A percentile compares a stretch with the other conserved stretches of the same genome.
Evolutionary conservation across 805 yeast species (phyloP).

Genomic region (Metschnikowia anglica): DNA sequence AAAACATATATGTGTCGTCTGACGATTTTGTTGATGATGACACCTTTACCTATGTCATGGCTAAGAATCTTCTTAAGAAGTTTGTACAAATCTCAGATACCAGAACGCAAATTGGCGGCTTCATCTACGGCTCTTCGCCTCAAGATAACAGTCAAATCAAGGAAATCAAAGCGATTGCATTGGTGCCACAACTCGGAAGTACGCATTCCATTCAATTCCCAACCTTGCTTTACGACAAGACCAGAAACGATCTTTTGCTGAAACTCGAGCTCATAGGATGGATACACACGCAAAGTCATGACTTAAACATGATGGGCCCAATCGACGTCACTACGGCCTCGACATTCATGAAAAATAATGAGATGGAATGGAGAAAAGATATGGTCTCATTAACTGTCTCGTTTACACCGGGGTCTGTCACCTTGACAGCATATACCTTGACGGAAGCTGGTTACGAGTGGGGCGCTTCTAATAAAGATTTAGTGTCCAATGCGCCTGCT

Average conservation of each 20-base stretch:
- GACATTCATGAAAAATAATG: constrained; percentile 34
- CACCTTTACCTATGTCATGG: constrained; percentile 70
- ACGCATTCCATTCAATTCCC: constrained; percentile 65
- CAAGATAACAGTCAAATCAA: constrained; percentile 67
- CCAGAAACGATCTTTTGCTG: constrained; percentile 32
- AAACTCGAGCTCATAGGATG: constrained; percentile 83
- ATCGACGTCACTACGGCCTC: constrained; percentile 67
- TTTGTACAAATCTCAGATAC: constrained; percentile 80
- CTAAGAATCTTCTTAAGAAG: constrained; percentile 74
- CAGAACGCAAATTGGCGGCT: constrained; percentile 79
- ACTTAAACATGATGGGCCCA: constrained; percentile 60
- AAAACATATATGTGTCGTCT: constrained; percentile 65
- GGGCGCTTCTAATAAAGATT: constrained; percentile 67
- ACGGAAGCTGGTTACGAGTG: constrained; percentile 69
- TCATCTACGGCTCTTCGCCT: constrained; percentile 78
- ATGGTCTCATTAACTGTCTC: constrained; percentile 63
- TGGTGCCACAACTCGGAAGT: constrained; percentile 88
- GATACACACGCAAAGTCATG: constrained; percentile 86
- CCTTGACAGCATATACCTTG: constrained; percentile 65
- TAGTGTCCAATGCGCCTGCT: constrained; percentile 54
- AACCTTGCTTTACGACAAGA: constrained; percentile 37
- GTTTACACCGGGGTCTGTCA: constrained; percentile 80
- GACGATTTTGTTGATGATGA: constrained; percentile 51
- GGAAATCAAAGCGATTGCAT: constrained; percentile 70
- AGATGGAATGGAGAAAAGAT: constrained; percentile 39